phyloP scores from a whole-genome alignment of 2,329 filamentous ascomycete species.

The Magnaporthiopsis rhizophila region DNA sequence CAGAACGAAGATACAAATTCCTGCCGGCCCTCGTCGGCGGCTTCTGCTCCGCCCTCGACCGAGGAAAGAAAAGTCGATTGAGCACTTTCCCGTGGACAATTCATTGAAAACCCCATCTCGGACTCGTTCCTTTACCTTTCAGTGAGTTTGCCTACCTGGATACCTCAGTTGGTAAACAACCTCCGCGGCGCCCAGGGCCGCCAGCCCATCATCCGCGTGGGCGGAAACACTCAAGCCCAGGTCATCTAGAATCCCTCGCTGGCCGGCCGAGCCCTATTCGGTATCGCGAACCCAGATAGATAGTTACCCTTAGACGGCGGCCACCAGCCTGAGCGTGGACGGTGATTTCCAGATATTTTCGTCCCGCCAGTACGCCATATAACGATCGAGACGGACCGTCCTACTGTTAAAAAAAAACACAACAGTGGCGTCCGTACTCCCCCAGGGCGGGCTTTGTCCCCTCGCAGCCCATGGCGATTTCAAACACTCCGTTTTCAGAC shows the following conservation, averaged over 20 bases:
- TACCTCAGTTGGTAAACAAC: slow-evolving; percentile 42
- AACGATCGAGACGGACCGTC: slow-evolving; percentile 33
- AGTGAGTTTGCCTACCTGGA: slow-evolving; percentile 42
- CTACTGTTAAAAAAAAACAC: slow-evolving; percentile 46
- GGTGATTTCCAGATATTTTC: slow-evolving; percentile 44
- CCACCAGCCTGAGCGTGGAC: slow-evolving; percentile 37
- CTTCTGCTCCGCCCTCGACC: slow-evolving; percentile 12
- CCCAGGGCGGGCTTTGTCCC: slow-evolving; percentile 13
- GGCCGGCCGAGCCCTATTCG: slow-evolving; percentile 37
- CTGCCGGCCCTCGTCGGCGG: too few species aligned
- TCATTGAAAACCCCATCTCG: slow-evolving; percentile 17
- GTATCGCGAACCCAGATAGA: slow-evolving; percentile 38
- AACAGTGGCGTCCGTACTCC: slow-evolving; percentile 46
- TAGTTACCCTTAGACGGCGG: slow-evolving; percentile 21
- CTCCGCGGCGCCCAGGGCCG: slow-evolving; percentile 43
- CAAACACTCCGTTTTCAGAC: slow-evolving; percentile 34
- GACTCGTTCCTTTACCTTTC: slow-evolving; percentile 31
- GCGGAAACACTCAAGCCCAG: slow-evolving; percentile 61
- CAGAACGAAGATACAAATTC: too few species aligned
- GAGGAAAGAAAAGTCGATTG: slow-evolving; percentile 3
- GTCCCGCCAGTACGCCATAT: slow-evolving; percentile 46
- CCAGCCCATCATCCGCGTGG: slow-evolving; percentile 54
- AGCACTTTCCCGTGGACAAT: too few species aligned
- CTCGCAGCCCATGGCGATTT: slow-evolving; percentile 31
- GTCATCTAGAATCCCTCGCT: slow-evolving; percentile 50